Percentiles rank a stretch among this genome's conserved stretches.
Conservation (phyloP, 148 eudicot species). For the Nepenthes mirabilis region DNA sequence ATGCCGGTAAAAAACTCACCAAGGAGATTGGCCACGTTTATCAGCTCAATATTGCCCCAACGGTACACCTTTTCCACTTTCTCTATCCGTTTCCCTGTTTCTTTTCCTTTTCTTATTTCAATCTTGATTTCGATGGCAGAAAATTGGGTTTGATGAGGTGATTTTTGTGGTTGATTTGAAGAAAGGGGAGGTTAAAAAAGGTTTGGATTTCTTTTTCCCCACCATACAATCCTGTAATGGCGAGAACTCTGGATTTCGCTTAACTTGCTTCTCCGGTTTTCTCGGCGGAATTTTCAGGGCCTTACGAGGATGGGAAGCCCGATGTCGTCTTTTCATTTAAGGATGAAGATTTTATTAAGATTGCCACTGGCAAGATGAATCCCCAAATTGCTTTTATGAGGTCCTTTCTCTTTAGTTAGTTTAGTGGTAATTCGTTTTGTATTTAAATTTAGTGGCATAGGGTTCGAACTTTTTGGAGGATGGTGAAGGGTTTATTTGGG, state of each 20-base stretch:
- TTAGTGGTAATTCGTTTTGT: too few species aligned
- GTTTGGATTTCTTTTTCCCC: conserved; percentile 22
- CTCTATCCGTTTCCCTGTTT: background rate
- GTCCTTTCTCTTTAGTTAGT: conserved; percentile 12
- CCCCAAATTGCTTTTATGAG: conserved; percentile 96
- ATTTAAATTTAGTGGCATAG: too few species aligned
- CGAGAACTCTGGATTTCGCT: background rate
- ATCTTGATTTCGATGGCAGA: conserved; percentile 26
- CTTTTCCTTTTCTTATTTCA: background rate
- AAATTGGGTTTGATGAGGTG: conserved; percentile 87
- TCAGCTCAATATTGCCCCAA: conserved; percentile 82
- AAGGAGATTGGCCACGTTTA: conserved; percentile 74
- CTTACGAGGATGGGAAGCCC: conserved; percentile 83
- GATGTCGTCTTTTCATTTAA: conserved; percentile 82
- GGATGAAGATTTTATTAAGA: conserved; percentile 79
- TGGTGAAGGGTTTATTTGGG: too few species aligned
- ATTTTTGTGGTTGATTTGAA: conserved; percentile 78
- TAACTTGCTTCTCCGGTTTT: background rate
- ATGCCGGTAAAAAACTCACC: conserved; percentile 51
- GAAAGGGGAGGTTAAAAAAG: conserved; percentile 91
- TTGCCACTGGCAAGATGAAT: conserved; percentile 91
- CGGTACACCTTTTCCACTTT: conserved; percentile 21
- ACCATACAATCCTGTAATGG: background rate
- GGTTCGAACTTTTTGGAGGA: too few species aligned
- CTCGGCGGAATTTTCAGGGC: conserved; percentile 19